These are phyloP conservation scores for Dentipellis sp. DNA, from an alignment of 768 basidiomycete species.

Conservation along the genomic window DNA sequence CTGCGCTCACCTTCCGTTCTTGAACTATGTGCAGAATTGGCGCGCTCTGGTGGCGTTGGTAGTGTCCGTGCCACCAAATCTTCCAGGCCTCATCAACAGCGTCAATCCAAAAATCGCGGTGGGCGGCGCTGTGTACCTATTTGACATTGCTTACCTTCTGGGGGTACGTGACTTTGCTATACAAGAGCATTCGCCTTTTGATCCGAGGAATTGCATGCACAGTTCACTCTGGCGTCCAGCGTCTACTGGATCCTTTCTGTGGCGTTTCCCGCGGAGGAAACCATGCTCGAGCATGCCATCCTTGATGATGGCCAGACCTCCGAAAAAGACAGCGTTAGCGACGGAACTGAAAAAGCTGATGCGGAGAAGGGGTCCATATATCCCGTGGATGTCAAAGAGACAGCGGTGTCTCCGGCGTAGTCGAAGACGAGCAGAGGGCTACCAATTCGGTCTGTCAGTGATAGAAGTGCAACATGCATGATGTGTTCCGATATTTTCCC, in stretches of 20 bases:
- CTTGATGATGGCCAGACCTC: background rate
- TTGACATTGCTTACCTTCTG: conserved; percentile 70
- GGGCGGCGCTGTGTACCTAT: conserved; percentile 46
- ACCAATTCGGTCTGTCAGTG: too few species aligned
- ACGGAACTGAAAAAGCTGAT: background rate
- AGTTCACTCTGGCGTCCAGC: conserved; percentile 10
- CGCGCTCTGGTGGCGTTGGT: conserved; percentile 63
- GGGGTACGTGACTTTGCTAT: conserved; percentile 33
- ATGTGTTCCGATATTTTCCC: too few species aligned
- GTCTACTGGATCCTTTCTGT: conserved; percentile 9
- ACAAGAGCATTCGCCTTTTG: background rate
- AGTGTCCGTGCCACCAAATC: conserved; percentile 54
- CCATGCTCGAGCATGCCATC: conserved; percentile 11
- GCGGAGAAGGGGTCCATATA: background rate
- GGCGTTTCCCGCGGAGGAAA: conserved; percentile 9
- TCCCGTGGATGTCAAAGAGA: background rate
- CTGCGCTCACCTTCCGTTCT: background rate
- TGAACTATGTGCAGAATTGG: conserved; percentile 58
- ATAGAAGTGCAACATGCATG: too few species aligned
- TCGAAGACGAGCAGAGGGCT: too few species aligned
- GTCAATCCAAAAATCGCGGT: conserved; percentile 61
- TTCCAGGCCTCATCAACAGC: conserved; percentile 71
- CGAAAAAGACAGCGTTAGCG: background rate
- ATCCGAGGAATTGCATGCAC: background rate
- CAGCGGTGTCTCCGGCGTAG: background rate